Conservation (phyloP, 257 asterid genomes). For the Solanum appendiculatum region DNA sequence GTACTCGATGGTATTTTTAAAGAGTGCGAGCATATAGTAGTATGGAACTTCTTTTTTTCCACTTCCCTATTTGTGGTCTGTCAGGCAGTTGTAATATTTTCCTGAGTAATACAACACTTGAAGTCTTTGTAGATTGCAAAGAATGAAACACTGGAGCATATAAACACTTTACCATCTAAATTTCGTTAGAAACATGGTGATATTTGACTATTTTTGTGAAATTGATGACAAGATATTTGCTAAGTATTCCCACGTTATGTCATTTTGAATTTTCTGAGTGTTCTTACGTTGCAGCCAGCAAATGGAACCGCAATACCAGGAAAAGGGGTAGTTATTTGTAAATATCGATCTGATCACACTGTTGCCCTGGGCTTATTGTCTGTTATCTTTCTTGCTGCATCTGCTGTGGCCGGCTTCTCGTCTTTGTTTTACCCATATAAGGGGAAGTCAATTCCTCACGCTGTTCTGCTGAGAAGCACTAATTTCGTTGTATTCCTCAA, state of each 20-base stretch:
- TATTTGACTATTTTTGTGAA: background rate
- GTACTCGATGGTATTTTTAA: no score
- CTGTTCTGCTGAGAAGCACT: slow-evolving; percentile 49
- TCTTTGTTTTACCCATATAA: slow-evolving; percentile 69
- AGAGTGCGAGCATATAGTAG: background rate
- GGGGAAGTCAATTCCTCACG: slow-evolving; percentile 63
- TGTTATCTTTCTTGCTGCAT: slow-evolving; percentile 39
- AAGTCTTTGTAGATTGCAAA: background rate
- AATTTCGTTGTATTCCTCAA: slow-evolving; percentile 50
- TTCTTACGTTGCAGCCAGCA: slow-evolving; percentile 44
- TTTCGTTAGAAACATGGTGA: background rate
- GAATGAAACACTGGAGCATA: background rate
- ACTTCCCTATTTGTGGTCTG: no score
- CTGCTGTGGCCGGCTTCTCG: slow-evolving; percentile 34
- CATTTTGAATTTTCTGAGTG: background rate
- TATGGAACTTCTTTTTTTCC: background rate
- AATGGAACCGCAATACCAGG: slow-evolving; percentile 48
- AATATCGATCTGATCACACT: slow-evolving; percentile 57
- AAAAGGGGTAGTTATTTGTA: slow-evolving; percentile 57
- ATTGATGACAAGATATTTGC: background rate
- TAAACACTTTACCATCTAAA: background rate
- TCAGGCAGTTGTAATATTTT: no score
- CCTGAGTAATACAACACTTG: background rate
- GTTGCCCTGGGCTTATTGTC: slow-evolving; percentile 62
- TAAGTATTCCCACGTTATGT: background rate